phyloP scores from a whole-genome alignment of 2,329 filamentous ascomycete genomes.

The Lachnellula willkommii region DNA sequence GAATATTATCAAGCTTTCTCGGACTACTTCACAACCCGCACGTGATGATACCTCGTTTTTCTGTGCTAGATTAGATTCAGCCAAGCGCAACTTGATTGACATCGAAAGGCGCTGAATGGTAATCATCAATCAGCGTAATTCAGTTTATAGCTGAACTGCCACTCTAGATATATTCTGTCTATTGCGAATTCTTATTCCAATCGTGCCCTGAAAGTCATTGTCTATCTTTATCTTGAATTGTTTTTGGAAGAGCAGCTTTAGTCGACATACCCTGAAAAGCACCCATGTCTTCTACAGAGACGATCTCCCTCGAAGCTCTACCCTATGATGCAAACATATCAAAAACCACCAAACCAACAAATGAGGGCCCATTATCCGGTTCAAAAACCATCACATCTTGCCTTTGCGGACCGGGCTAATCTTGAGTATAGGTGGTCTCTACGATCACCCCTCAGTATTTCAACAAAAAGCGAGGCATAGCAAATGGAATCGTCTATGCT shows the following conservation, averaged over 20 bases:
- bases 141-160: too few species aligned
- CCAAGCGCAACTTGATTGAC: neutral
- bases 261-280: neutral
- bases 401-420: conserved; percentile 4
- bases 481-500: conserved; percentile 50
- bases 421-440: conserved; percentile 39
- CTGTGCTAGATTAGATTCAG: neutral
- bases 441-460: conserved; percentile 51
- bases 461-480: conserved; percentile 46
- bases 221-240: neutral
- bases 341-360: neutral
- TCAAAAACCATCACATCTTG: neutral
- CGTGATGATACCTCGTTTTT: neutral
- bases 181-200: too few species aligned
- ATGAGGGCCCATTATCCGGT: neutral
- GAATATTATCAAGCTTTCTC: too few species aligned
- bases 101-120: neutral
- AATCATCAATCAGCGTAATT: too few species aligned
- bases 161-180: too few species aligned
- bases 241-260: neutral
- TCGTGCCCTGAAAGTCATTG: too few species aligned
- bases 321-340: neutral
- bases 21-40: neutral
- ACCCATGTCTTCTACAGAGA: conserved; percentile 8
- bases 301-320: conserved; percentile 10